These are phyloP conservation scores for Magnaporthales sp. DNA, from an alignment of 2,329 filamentous ascomycete genomes.

Conservation along the genomic window DNA sequence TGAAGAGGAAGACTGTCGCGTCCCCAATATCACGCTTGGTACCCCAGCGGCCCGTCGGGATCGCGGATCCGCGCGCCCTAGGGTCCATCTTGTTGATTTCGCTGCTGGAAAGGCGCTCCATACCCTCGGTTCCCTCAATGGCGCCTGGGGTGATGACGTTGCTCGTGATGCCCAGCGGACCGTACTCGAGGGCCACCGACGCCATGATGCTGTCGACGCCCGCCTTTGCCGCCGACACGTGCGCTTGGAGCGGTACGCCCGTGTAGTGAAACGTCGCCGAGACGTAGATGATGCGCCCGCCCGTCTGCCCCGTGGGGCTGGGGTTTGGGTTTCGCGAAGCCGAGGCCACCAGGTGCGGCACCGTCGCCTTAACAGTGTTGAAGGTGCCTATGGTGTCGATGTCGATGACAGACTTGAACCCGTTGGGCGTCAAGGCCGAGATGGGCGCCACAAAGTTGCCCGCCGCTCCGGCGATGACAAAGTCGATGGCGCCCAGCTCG, in stretches of 20 bases:
- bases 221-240: constrained; percentile 88
- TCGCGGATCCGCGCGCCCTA: constrained; percentile 27
- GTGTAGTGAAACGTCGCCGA: constrained; percentile 89
- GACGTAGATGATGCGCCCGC: constrained; percentile 81
- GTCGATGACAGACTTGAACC: constrained; percentile 91
- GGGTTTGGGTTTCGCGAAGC: constrained; percentile 53
- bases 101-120: constrained; percentile 50
- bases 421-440: constrained; percentile 72
- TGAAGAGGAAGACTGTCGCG: constrained; percentile 82
- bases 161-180: constrained; percentile 74
- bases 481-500: constrained; percentile 85
- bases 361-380: constrained; percentile 87
- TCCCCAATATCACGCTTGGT: constrained; percentile 83
- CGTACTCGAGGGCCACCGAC: constrained; percentile 79
- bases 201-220: constrained; percentile 78
- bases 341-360: constrained; percentile 74
- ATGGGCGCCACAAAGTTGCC: constrained; percentile 93
- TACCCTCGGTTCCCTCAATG: constrained; percentile 76
- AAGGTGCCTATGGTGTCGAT: constrained; percentile 92
- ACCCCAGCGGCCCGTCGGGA: constrained; percentile 72
- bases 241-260: constrained; percentile 75
- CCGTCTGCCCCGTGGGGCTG: constrained; percentile 54
- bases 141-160: constrained; percentile 87
- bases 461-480: constrained; percentile 87
- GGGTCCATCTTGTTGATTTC: constrained; percentile 14